These are phyloP conservation scores for Naegleria gruberi DNA, from an alignment of 208 protist species.

Conservation along the genomic window DNA sequence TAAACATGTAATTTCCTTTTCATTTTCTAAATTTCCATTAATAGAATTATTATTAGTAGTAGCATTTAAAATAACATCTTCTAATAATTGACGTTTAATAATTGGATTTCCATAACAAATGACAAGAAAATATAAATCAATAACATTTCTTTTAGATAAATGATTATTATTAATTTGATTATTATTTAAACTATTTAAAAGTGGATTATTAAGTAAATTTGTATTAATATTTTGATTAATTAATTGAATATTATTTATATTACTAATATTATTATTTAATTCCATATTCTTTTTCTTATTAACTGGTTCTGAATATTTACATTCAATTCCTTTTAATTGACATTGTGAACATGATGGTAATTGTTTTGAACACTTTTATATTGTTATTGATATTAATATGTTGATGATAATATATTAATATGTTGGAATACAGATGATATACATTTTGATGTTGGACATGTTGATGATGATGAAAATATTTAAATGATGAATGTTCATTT, in stretches of 20 bases:
- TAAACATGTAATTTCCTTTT: neutral
- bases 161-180: neutral
- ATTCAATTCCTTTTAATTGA: neutral
- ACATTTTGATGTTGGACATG: too few relatives aligned
- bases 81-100: neutral
- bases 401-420: too few relatives aligned
- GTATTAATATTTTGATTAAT: neutral
- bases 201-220: neutral
- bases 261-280: neutral
- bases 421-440: too few relatives aligned
- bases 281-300: neutral
- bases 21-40: neutral
- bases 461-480: too few relatives aligned
- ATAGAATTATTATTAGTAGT: too few relatives aligned
- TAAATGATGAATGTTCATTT: too few relatives aligned
- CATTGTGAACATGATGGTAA: neutral
- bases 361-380: neutral
- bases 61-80: neutral
- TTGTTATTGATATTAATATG: too few relatives aligned
- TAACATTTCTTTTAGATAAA: neutral
- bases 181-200: too few relatives aligned
- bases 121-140: neutral
- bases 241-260: too few relatives aligned
- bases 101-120: neutral
- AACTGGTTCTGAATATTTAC: neutral